Conservation (phyloP, 2,329 filamentous ascomycete genomes). For the Penicillium oxalicum region DNA sequence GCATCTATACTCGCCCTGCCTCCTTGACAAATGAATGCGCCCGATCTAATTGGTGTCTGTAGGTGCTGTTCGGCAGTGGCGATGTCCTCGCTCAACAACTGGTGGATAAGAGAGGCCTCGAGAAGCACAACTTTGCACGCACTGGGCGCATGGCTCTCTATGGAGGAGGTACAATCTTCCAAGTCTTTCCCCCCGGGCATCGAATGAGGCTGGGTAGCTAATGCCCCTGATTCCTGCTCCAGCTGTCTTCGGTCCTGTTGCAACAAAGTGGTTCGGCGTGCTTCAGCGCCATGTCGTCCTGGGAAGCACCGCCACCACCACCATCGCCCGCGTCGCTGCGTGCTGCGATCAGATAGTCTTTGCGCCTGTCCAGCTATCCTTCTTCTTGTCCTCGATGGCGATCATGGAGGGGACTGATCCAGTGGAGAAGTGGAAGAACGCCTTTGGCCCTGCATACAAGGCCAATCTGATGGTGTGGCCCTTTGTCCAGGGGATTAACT, state of each 20-base stretch:
- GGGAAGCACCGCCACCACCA: constrained; percentile 61
- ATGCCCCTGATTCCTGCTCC: neutral
- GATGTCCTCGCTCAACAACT: constrained; percentile 87
- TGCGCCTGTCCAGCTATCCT: constrained; percentile 72
- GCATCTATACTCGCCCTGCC: constrained; percentile 1
- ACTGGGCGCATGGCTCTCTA: constrained; percentile 47
- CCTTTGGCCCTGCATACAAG: constrained; percentile 64
- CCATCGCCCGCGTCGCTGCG: constrained; percentile 68
- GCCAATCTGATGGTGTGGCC: constrained; percentile 91
- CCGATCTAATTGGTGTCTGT: constrained; percentile 3
- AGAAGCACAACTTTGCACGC: constrained; percentile 62
- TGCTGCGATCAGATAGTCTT: constrained; percentile 81
- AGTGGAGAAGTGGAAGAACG: constrained; percentile 63
- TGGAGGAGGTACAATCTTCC: constrained; percentile 39
- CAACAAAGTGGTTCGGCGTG: constrained; percentile 79
- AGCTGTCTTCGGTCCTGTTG: constrained; percentile 78
- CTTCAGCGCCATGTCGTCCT: constrained; percentile 66
- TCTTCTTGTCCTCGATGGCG: constrained; percentile 81
- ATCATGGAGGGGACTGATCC: constrained; percentile 65
- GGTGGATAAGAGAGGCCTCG: constrained; percentile 72
- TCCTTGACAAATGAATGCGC: neutral
- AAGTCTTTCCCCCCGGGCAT: no score
- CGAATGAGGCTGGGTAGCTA: neutral
- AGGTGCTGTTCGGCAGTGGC: constrained; percentile 85
- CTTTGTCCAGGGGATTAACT: constrained; percentile 76